Conservation (phyloP, 2,329 filamentous ascomycete genomes). For the Claviceps humidiphila region DNA sequence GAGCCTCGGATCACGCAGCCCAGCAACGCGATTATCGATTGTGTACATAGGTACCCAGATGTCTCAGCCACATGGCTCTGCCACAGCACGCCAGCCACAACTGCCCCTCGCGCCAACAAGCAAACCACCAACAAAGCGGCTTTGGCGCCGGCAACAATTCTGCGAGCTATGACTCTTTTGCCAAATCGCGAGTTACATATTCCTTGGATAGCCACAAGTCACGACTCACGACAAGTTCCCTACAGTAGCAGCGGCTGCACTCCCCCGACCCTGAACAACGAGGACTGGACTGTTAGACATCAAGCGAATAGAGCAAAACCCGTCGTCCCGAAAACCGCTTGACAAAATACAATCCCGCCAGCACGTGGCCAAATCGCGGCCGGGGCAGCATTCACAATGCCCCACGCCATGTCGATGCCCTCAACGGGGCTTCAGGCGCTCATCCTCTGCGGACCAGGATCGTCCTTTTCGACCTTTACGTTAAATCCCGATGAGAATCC, state of each 20-base stretch:
- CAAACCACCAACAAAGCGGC: background rate
- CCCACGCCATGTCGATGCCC: slow-evolving; percentile 61
- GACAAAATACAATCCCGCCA: background rate
- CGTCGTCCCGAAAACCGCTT: background rate
- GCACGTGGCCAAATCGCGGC: background rate
- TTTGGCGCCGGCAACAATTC: background rate
- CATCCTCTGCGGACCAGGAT: slow-evolving; percentile 71
- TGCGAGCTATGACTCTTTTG: slow-evolving; percentile 6
- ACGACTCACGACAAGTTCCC: background rate
- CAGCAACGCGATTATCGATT: slow-evolving; percentile 6
- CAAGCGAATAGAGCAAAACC: background rate
- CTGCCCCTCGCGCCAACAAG: background rate
- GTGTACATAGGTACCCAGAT: rapidly evolving
- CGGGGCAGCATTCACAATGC: slow-evolving; percentile 36
- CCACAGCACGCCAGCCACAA: background rate
- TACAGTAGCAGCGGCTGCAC: background rate
- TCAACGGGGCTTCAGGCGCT: slow-evolving; percentile 69
- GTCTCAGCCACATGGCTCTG: background rate
- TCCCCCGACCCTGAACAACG: background rate
- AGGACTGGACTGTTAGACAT: background rate
- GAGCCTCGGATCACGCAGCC: slow-evolving; percentile 4
- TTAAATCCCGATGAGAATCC: slow-evolving; percentile 68
- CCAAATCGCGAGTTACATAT: background rate
- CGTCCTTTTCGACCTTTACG: slow-evolving; percentile 71
- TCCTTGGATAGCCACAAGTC: background rate